phyloP scores from a whole-genome alignment of 768 basidiomycete genomes.

The Boletus huronensis region DNA sequence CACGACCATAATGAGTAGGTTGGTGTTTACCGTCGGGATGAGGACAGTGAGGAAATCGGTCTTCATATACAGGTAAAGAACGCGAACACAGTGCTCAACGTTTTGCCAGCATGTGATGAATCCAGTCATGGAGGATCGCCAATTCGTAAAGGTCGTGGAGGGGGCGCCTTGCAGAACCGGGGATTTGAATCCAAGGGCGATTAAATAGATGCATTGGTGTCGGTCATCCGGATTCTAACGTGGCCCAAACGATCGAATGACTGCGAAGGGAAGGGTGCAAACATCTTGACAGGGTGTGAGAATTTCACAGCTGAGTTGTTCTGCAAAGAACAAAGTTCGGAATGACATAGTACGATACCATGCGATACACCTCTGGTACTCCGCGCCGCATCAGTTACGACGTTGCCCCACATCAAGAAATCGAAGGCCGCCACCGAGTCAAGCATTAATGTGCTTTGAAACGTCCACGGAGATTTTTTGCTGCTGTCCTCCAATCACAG shows the following conservation, averaged over 20 bases:
- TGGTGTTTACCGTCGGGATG: constrained; percentile 24
- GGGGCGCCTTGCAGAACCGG: neutral
- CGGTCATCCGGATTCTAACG: constrained; percentile 2
- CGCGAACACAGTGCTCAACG: constrained; percentile 6
- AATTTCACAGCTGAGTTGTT: constrained; percentile 2
- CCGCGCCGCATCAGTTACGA: neutral
- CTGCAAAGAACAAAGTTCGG: neutral
- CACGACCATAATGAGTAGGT: neutral
- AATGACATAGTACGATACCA: neutral
- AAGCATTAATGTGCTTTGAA: neutral
- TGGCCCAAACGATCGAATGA: constrained; percentile 6
- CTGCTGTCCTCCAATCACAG: neutral
- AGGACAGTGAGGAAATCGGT: constrained; percentile 26
- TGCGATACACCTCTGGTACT: neutral
- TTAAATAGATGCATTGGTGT: constrained; percentile 19
- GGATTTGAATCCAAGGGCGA: neutral
- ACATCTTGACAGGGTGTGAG: constrained; percentile 13
- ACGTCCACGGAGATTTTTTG: neutral
- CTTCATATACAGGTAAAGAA: constrained; percentile 26
- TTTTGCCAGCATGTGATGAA: constrained; percentile 10
- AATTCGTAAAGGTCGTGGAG: constrained; percentile 14
- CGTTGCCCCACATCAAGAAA: neutral
- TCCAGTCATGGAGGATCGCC: constrained; percentile 22
- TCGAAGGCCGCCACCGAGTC: too few relatives aligned
- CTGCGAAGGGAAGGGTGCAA: neutral